Evolutionary conservation across 768 basidiomycete genomes (phyloP).

Genomic region (Lyophyllum semitale): DNA sequence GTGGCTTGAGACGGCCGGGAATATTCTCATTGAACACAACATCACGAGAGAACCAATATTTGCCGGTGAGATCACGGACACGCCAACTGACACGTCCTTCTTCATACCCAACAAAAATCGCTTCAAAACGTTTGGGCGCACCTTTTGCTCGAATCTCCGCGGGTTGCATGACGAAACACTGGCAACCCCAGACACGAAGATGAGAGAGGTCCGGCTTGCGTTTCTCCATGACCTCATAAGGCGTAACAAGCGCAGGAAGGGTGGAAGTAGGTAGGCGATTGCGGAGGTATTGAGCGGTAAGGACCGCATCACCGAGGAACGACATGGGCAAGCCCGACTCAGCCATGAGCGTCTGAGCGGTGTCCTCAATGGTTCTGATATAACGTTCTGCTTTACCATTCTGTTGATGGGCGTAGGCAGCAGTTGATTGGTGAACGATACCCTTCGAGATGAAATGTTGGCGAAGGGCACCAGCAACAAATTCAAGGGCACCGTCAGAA

Average conservation of each 20-base stretch:
- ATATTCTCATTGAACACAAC: neutral
- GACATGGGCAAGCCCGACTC: constrained; percentile 21
- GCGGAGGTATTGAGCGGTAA: constrained; percentile 19
- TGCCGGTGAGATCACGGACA: neutral
- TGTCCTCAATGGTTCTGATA: constrained; percentile 27
- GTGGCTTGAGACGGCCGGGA: neutral
- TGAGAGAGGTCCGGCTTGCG: constrained; percentile 28
- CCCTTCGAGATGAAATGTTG: neutral
- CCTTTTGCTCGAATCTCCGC: constrained; percentile 19
- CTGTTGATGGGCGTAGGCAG: constrained; percentile 32
- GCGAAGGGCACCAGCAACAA: neutral
- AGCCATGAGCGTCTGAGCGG: constrained; percentile 22
- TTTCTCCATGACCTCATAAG: constrained; percentile 18
- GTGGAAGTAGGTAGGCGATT: constrained; percentile 25
- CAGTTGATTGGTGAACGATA: constrained; percentile 14
- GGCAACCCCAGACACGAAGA: constrained; percentile 30
- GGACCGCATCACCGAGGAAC: constrained; percentile 25
- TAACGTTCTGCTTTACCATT: constrained; percentile 32
- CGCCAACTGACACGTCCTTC: neutral
- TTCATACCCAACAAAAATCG: constrained; percentile 18
- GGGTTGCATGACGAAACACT: constrained; percentile 23
- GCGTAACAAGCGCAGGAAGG: constrained; percentile 19
- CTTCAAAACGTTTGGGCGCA: constrained; percentile 12
- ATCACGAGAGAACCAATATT: neutral
- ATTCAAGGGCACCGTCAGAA: constrained; percentile 2